Percentiles rank a stretch among this genome's conserved stretches.
These are phyloP conservation scores for Kalanchoe fedtschenkoi DNA, from an alignment of 164 flowering plant species.

Conservation along the genomic window DNA sequence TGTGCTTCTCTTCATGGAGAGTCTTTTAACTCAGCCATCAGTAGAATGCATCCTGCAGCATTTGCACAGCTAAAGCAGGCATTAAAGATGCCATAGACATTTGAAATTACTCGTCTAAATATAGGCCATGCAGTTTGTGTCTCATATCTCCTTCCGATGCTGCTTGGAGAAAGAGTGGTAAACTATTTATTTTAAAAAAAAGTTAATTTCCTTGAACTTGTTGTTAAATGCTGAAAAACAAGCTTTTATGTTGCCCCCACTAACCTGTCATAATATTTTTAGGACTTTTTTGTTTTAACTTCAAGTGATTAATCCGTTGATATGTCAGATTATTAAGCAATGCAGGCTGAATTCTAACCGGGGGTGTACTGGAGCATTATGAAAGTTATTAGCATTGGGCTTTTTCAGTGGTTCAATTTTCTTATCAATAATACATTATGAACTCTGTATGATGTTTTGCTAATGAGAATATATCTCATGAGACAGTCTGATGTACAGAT, in stretches of 20 bases:
- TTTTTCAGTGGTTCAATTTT: no score
- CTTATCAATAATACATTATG: no score
- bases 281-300: no score
- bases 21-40: slow-evolving; percentile 62
- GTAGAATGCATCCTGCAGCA: slow-evolving; percentile 76
- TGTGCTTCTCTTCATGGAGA: slow-evolving; percentile 91
- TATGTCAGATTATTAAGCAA: no score
- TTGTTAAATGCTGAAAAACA: background rate
- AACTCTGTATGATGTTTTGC: no score
- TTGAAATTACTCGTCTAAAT: background rate
- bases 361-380: no score
- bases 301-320: no score
- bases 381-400: no score
- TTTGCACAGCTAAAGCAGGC: slow-evolving; percentile 76
- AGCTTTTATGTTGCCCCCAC: background rate
- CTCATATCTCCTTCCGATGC: background rate
- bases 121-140: background rate
- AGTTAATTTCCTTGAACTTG: background rate
- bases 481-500: no score
- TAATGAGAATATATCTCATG: no score
- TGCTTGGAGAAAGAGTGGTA: slow-evolving; percentile 3
- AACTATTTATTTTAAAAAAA: background rate
- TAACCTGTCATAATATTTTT: background rate
- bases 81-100: slow-evolving; percentile 44
- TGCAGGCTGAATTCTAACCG: no score